phyloP scores from a whole-genome alignment of 2,329 filamentous ascomycete genomes.

The Cercospora nicotianae region DNA sequence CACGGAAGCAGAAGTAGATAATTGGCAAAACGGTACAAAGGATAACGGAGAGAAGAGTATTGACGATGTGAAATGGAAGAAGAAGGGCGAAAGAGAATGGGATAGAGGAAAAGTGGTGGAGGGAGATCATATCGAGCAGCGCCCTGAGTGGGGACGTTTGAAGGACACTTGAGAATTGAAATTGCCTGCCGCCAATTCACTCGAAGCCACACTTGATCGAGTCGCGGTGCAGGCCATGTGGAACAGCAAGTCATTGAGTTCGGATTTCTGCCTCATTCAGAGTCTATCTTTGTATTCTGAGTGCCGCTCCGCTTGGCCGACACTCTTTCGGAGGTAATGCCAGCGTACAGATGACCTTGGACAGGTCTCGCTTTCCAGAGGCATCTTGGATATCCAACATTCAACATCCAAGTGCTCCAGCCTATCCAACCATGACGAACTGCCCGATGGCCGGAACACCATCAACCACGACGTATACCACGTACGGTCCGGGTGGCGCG shows the following conservation, averaged over 20 bases:
- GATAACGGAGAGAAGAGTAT: conserved; percentile 61
- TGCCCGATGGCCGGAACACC: conserved; percentile 56
- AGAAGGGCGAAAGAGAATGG: conserved; percentile 62
- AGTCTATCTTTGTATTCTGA: not conserved
- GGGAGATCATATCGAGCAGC: conserved; percentile 53
- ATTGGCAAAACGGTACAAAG: conserved; percentile 61
- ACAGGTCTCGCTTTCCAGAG: too few relatives aligned
- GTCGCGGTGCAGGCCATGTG: not conserved
- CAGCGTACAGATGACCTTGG: not conserved
- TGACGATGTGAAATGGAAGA: conserved; percentile 46
- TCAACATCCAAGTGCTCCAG: too few relatives aligned
- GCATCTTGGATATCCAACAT: too few relatives aligned
- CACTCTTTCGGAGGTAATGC: not conserved
- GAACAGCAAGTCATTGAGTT: not conserved
- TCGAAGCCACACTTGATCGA: not conserved
- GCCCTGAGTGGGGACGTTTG: conserved; percentile 50
- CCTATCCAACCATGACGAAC: conserved; percentile 46
- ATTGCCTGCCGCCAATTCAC: not conserved
- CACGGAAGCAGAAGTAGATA: conserved; percentile 66
- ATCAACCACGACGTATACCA: conserved; percentile 60
- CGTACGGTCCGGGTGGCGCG: conserved; percentile 59
- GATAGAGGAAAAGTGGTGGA: conserved; percentile 65
- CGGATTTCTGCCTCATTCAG: not conserved
- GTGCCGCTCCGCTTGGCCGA: too few relatives aligned
- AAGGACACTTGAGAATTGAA: conserved; percentile 14